phyloP scores from a whole-genome alignment of 2,329 filamentous ascomycete genomes.

The Alternaria tenuissima region DNA sequence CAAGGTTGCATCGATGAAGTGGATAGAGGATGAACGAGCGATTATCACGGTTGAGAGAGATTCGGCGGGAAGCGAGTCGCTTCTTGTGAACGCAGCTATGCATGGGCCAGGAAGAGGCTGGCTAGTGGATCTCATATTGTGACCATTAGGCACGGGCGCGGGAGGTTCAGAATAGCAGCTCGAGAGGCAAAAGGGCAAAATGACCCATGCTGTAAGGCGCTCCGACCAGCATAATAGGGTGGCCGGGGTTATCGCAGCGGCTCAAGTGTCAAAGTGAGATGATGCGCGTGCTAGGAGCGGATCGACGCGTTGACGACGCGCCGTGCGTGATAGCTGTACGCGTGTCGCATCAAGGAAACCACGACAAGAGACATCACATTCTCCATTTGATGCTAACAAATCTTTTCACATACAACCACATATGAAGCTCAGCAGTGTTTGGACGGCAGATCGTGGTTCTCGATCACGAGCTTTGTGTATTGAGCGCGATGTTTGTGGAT shows the following conservation, averaged over 20 bases:
- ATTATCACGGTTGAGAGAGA: not conserved
- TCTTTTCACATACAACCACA: not conserved
- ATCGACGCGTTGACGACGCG: not conserved
- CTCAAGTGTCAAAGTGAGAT: too few species aligned
- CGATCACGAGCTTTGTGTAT: not conserved
- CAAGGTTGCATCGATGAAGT: not conserved
- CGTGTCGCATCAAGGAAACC: not conserved
- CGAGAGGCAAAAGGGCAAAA: not conserved
- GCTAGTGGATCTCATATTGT: not conserved
- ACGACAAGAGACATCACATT: not conserved
- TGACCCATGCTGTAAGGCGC: too few species aligned
- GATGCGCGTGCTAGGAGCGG: too few species aligned
- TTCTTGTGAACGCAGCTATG: not conserved
- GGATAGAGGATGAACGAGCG: not conserved
- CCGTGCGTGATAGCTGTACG: too few species aligned
- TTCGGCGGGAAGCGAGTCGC: not conserved
- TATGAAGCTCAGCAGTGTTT: not conserved
- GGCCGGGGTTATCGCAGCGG: too few species aligned
- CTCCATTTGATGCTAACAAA: not conserved
- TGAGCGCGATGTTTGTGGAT: not conserved
- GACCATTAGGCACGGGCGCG: too few species aligned
- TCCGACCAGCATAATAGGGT: too few species aligned
- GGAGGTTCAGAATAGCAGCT: too few species aligned
- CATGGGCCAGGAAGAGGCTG: not conserved
- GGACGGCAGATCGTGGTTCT: not conserved